Evolutionary conservation across 1,139 yeast species (phyloP), one percentile per base, ranked within the genome.

Genomic region (Candida sp.): DNA sequence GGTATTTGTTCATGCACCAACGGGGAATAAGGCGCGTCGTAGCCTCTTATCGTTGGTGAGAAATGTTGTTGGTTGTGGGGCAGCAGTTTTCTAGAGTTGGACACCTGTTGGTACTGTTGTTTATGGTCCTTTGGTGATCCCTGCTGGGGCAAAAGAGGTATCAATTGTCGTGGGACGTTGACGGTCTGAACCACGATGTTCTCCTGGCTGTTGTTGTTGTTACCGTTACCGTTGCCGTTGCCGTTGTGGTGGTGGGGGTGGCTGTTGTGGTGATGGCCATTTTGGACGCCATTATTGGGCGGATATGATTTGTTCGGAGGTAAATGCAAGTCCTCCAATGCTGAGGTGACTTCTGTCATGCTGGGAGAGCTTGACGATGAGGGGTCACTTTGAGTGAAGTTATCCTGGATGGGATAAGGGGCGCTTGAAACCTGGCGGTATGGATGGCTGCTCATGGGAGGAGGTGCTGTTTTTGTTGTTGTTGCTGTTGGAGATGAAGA

Each of bases 401-500:
- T 40, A 25, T 54, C 59, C 45, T 58, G 61, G 7, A 63, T 55
- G 3, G 73, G 72, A 50, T 69, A 67, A n/a, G 72, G 70, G 11
- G 66, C 62, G 22, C 46, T 39, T 28, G 50, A 39, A 12, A 54
- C 54, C 41, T 51, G 53, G 49, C 58, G 58, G 30, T 55, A 55
- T n/a, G 58, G 58, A 48, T 55, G 58, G 12, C 44, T 37, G 35
- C 46, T 51, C 54, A 51, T 51, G 38, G 23, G 40, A 35, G 26
- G 22, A n/a, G 35, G 7, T 28, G 30, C 41, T 39, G 42, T 41
- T 33, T 17, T 27, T 34, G 9, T 30, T 17, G 9, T 32, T 37
- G 27, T 4, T 23, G 41, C 6, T 37, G 28, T 37, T 37, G 28
- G 27, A 37, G 40, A 11, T 26, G 28, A 8, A 38, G 42, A 26